Evolutionary conservation across 176 grass and related monocot species (phyloP).

Genomic region (Zea mays): Zm-B73-REFERENCE-NAM-5.0 NC_050096.1:281719501-281720000

Average conservation of each 20-base stretch:
- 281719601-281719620: slow-evolving; percentile 30
- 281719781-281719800: not conserved
- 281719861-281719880: not conserved
- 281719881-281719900: not conserved
- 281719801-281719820: not conserved
- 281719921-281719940: too few relatives aligned
- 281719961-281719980: too few relatives aligned
- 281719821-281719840: not conserved
- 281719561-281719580: slow-evolving; percentile 35
- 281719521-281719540: not conserved
- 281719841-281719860: not conserved
- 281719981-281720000: too few relatives aligned
- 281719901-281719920: not conserved
- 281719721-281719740: not conserved
- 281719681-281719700: slow-evolving; percentile 19
- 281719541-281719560: slow-evolving; percentile 39
- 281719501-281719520: slow-evolving; percentile 43
- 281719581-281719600: slow-evolving; percentile 35
- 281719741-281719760: not conserved
- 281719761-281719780: not conserved
- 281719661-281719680: slow-evolving; percentile 32
- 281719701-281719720: not conserved
- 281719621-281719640: slow-evolving; percentile 32
- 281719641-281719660: slow-evolving; percentile 31
- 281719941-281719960: too few relatives aligned